phyloP scores from a whole-genome alignment of 2,329 filamentous ascomycete genomes.

The Talaromyces sp. region DNA sequence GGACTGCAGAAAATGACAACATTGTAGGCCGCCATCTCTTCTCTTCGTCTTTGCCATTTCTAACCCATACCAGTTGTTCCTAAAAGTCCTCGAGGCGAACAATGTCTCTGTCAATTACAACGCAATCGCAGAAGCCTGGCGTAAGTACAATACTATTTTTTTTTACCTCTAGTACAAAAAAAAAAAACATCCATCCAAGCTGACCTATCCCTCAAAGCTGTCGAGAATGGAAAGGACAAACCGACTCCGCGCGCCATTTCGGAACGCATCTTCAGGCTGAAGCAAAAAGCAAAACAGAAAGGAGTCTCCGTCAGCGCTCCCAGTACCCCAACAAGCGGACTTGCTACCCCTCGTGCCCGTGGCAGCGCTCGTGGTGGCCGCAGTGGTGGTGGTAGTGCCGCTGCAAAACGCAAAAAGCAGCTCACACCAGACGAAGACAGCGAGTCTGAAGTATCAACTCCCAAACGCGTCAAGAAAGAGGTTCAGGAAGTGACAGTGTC shows the following conservation, averaged over 20 bases:
- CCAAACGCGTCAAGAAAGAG: neutral
- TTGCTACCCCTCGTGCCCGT: neutral
- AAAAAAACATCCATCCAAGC: neutral
- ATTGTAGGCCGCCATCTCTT: neutral
- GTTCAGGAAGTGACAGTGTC: neutral
- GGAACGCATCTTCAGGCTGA: constrained; percentile 7
- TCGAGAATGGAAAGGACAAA: constrained; percentile 2
- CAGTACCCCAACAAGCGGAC: neutral
- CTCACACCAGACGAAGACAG: neutral
- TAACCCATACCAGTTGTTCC: constrained; percentile 3
- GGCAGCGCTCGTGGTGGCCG: neutral
- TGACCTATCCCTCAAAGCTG: neutral
- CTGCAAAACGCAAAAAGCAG: constrained; percentile 2
- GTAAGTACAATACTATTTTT: neutral
- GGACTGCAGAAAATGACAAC: constrained; percentile 1
- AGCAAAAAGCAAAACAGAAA: neutral
- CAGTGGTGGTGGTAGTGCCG: neutral
- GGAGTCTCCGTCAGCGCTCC: neutral
- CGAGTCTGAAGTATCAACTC: neutral
- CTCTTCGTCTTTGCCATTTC: neutral
- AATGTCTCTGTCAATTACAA: constrained; percentile 1
- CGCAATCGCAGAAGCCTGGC: constrained; percentile 6
- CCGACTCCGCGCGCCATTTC: constrained; percentile 9
- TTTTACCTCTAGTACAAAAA: neutral
- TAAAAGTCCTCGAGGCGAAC: neutral